These are phyloP conservation scores for Magnolia kwangsiensis DNA, from an alignment of 164 flowering plant genomes.

Conservation along the genomic window DNA sequence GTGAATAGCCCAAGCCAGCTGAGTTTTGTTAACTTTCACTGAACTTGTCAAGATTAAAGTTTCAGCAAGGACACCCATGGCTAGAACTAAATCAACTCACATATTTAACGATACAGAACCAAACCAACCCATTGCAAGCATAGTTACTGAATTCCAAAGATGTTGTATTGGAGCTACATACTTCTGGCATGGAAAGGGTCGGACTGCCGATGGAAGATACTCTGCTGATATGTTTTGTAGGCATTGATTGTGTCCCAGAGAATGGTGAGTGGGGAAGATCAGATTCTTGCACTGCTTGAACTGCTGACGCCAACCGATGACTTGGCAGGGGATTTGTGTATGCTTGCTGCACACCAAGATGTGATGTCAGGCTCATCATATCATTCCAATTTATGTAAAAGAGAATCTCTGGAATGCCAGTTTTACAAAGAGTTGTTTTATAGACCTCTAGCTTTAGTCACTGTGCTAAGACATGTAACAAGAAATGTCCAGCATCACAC, in stretches of 20 bases:
- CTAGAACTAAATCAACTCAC: neutral
- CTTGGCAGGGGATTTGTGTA: conserved; percentile 68
- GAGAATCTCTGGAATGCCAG: neutral
- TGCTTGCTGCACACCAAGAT: conserved; percentile 43
- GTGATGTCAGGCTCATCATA: neutral
- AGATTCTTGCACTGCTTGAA: conserved; percentile 63
- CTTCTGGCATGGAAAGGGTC: conserved; percentile 74
- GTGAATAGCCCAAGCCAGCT: neutral
- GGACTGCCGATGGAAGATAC: conserved; percentile 64
- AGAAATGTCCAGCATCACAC: no score
- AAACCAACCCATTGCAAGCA: neutral
- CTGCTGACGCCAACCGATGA: conserved; percentile 55
- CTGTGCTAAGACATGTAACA: neutral
- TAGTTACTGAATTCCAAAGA: neutral
- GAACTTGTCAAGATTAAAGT: neutral
- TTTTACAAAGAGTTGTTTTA: neutral
- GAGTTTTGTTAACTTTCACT: no score
- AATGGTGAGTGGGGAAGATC: conserved; percentile 77
- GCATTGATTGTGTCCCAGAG: conserved; percentile 59
- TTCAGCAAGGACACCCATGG: neutral
- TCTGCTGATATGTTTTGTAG: conserved; percentile 56
- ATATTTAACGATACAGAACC: neutral
- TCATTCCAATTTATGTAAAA: neutral
- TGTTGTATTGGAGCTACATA: conserved; percentile 17
- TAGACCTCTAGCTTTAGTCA: neutral